These are phyloP conservation scores for Leishmania amazonensis DNA, from an alignment of 208 protist genomes.

Conservation along the genomic window DNA sequence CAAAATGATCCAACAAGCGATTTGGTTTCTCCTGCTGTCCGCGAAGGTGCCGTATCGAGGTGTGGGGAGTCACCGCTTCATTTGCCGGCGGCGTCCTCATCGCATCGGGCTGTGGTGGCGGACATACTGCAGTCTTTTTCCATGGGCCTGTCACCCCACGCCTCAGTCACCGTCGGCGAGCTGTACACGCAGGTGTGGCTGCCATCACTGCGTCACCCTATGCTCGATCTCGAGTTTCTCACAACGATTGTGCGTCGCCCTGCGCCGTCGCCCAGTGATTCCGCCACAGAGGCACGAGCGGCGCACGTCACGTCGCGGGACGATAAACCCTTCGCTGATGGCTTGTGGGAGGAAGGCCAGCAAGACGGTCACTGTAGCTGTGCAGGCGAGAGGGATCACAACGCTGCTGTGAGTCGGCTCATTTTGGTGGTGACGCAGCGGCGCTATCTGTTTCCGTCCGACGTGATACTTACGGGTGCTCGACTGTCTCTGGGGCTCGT, in stretches of 20 bases:
- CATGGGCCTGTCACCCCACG: background rate
- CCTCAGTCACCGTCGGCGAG: background rate
- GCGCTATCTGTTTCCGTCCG: constrained; percentile 50
- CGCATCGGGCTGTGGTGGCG: constrained; percentile 8
- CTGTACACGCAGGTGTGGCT: constrained; percentile 54
- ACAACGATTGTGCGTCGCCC: background rate
- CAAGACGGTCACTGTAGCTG: constrained; percentile 10
- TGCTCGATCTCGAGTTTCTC: constrained; percentile 39
- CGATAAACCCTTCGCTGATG: background rate
- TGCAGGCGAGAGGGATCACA: constrained; percentile 1
- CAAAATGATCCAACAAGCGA: background rate
- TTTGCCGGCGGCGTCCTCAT: constrained; percentile 1
- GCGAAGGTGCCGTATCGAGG: constrained; percentile 1
- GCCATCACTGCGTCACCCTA: constrained; percentile 56
- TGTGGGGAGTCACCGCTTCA: constrained; percentile 15
- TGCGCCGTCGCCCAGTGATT: background rate
- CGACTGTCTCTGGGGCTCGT: constrained; percentile 53
- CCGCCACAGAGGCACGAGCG: background rate
- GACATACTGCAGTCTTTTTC: constrained; percentile 18
- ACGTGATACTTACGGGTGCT: constrained; percentile 68
- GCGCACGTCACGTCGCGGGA: background rate
- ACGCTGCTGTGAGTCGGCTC: constrained; percentile 16
- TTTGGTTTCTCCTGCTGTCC: background rate
- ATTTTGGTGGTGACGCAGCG: constrained; percentile 68
- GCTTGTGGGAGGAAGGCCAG: background rate